These are phyloP conservation scores for Rutstroemia sp. DNA, from an alignment of 2,329 filamentous ascomycete genomes.

Conservation along the genomic window DNA sequence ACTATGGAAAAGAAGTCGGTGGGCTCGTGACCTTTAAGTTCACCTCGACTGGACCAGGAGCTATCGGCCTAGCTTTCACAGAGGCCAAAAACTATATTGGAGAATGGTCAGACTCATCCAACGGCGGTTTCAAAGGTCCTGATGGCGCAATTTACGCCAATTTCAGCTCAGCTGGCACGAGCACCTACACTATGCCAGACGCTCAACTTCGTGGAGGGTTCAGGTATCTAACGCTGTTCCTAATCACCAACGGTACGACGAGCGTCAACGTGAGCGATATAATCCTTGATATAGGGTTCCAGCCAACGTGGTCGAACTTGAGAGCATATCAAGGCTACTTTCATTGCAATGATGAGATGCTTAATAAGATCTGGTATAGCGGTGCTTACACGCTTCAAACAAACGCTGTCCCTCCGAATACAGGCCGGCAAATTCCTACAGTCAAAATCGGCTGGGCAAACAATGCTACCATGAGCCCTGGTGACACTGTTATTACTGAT, in stretches of 20 bases:
- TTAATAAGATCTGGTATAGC: conserved; percentile 47
- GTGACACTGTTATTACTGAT: conserved; percentile 33
- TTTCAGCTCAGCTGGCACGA: conserved; percentile 30
- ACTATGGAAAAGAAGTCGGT: conserved; percentile 53
- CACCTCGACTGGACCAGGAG: conserved; percentile 31
- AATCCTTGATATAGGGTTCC: conserved; percentile 33
- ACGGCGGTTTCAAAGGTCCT: conserved; percentile 38
- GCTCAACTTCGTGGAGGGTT: conserved; percentile 43
- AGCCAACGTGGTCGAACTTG: conserved; percentile 37
- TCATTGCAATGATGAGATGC: conserved; percentile 38
- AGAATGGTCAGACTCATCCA: conserved; percentile 41
- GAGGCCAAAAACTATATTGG: conserved; percentile 43
- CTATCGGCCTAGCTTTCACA: conserved; percentile 40
- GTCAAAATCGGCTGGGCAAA: conserved; percentile 31
- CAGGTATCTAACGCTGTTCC: conserved; percentile 43
- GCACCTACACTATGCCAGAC: conserved; percentile 37
- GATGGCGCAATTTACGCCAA: conserved; percentile 42
- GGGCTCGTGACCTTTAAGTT: conserved; percentile 38
- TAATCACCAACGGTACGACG: conserved; percentile 29
- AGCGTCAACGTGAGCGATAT: conserved; percentile 26
- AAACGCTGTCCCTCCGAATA: conserved; percentile 26
- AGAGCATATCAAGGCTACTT: conserved; percentile 48
- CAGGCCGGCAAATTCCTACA: conserved; percentile 28
- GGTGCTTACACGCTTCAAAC: conserved; percentile 39
- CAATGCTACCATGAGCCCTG: conserved; percentile 30